phyloP scores from a whole-genome alignment of 2,329 filamentous ascomycete species.

The Cylindrodendrum hubeiense region DNA sequence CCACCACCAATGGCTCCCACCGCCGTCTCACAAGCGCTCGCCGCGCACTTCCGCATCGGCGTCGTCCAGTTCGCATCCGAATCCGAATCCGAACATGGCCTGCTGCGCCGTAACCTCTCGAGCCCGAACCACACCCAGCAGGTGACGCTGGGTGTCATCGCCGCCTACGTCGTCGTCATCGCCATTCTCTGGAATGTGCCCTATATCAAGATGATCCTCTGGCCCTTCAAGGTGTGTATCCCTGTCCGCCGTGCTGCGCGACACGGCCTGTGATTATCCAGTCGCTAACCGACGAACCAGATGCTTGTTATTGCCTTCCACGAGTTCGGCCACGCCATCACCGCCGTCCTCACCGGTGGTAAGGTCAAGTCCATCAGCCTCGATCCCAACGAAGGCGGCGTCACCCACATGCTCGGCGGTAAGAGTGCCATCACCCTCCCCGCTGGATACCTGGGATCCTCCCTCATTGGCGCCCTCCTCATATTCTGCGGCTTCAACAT shows the following conservation, averaged over 20 bases:
- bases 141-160: slow-evolving; percentile 79
- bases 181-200: slow-evolving; percentile 85
- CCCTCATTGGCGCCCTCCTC: slow-evolving; percentile 80
- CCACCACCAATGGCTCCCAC: slow-evolving; percentile 35
- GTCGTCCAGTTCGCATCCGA: slow-evolving; percentile 21
- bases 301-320: slow-evolving; percentile 89
- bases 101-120: slow-evolving; percentile 65
- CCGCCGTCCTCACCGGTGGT: slow-evolving; percentile 79
- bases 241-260: neutral
- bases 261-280: neutral
- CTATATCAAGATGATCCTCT: slow-evolving; percentile 79
- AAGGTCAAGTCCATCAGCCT: slow-evolving; percentile 80
- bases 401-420: slow-evolving; percentile 82
- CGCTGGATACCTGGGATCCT: slow-evolving; percentile 83
- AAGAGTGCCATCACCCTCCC: slow-evolving; percentile 78
- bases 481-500: slow-evolving; percentile 87
- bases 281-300: slow-evolving; percentile 52
- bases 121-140: slow-evolving; percentile 76
- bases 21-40: slow-evolving; percentile 28
- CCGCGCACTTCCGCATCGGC: slow-evolving; percentile 32
- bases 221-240: slow-evolving; percentile 79
- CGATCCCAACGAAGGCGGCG: slow-evolving; percentile 83
- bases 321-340: slow-evolving; percentile 82
- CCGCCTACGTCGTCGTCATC: slow-evolving; percentile 78
- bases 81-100: slow-evolving; percentile 32